A percentile compares a stretch with the other conserved stretches of the same genome.
phyloP scores from a whole-genome alignment of 2,329 filamentous ascomycete species.

The Pseudogymnoascus sp. region DNA sequence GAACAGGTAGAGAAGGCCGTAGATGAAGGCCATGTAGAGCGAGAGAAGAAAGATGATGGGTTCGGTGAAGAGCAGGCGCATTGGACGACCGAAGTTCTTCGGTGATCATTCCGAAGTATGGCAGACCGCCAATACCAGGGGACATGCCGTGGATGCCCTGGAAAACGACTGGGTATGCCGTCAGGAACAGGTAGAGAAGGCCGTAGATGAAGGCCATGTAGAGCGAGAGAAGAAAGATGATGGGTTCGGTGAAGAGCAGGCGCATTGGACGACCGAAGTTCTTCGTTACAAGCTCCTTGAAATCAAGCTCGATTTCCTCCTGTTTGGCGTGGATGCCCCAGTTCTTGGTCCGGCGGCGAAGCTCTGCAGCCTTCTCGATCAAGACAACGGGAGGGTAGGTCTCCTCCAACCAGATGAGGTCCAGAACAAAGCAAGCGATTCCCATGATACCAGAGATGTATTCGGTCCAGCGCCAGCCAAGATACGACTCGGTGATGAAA shows the following conservation, averaged over 20 bases:
- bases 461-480: constrained; percentile 69
- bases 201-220: constrained; percentile 73
- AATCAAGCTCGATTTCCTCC: constrained; percentile 63
- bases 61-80: constrained; percentile 51
- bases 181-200: constrained; percentile 77
- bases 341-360: constrained; percentile 58
- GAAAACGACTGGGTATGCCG: constrained; percentile 78
- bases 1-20: constrained; percentile 76
- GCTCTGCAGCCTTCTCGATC: constrained; percentile 51
- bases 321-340: constrained; percentile 67
- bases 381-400: constrained; percentile 64
- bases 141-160: constrained; percentile 63
- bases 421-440: constrained; percentile 49
- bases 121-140: constrained; percentile 63
- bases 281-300: constrained; percentile 56
- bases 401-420: constrained; percentile 58
- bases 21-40: constrained; percentile 69
- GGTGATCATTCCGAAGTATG: constrained; percentile 82
- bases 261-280: constrained; percentile 33
- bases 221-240: constrained; percentile 59
- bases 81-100: constrained; percentile 40
- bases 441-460: constrained; percentile 59
- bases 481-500: constrained; percentile 53
- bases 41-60: constrained; percentile 63
- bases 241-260: constrained; percentile 58